Evolutionary conservation across 2,329 filamentous ascomycete genomes (phyloP).

Genomic region (Acrodontium crateriforme): DNA sequence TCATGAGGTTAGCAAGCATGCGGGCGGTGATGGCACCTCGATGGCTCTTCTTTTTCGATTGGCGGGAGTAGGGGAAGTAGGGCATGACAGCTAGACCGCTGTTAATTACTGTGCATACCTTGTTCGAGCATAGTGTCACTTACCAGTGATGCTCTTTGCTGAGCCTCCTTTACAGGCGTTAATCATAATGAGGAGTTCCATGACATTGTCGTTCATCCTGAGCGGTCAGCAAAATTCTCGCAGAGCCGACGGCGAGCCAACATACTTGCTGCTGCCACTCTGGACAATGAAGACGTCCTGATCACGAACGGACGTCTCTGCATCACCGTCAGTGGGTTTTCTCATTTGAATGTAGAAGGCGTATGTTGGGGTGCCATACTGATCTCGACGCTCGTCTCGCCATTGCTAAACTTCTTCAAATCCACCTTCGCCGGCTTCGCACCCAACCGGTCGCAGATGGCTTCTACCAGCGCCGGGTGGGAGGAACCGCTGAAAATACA

Average conservation of each 20-base stretch:
- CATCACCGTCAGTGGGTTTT: constrained; percentile 11
- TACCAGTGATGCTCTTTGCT: constrained; percentile 91
- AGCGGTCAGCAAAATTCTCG: constrained; percentile 10
- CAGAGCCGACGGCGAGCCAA: constrained; percentile 4
- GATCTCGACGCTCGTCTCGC: constrained; percentile 56
- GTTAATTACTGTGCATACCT: constrained; percentile 3
- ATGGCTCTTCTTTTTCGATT: constrained; percentile 98
- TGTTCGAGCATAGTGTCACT: constrained; percentile 16
- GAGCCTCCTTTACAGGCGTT: constrained; percentile 96
- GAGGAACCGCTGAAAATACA: constrained; percentile 55
- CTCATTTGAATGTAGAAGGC: constrained; percentile 14
- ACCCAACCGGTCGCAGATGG: constrained; percentile 53
- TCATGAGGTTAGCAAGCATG: constrained; percentile 90
- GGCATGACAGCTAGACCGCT: constrained; percentile 58
- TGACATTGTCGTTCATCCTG: constrained; percentile 91
- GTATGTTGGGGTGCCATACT: too few relatives aligned
- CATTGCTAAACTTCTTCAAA: constrained; percentile 54
- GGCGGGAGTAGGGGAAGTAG: constrained; percentile 97
- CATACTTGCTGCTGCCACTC: constrained; percentile 70
- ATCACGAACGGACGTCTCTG: constrained; percentile 63
- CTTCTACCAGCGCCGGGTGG: constrained; percentile 49
- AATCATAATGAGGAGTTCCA: constrained; percentile 99
- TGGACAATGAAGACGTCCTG: constrained; percentile 99
- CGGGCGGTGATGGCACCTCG: constrained; percentile 90
- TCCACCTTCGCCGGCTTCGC: constrained; percentile 45